Conservation (phyloP, 2,329 filamentous ascomycete species). For the Curvularia lunata region DNA sequence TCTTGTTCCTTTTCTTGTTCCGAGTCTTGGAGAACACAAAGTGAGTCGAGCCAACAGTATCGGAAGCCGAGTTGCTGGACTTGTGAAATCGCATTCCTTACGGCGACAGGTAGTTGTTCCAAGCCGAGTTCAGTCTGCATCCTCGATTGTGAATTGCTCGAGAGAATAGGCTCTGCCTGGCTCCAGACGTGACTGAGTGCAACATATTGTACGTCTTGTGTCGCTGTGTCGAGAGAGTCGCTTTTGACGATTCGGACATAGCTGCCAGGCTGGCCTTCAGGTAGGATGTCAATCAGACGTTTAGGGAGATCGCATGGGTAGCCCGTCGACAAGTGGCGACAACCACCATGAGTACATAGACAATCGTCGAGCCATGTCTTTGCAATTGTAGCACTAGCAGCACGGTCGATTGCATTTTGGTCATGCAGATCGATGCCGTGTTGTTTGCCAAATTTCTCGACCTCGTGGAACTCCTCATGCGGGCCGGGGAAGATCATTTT, state of each 20-base stretch:
- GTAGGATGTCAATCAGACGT: slow-evolving; percentile 41
- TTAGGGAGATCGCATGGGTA: slow-evolving; percentile 33
- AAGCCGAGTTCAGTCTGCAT: slow-evolving; percentile 26
- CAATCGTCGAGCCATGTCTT: slow-evolving; percentile 43
- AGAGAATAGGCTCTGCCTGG: slow-evolving; percentile 28
- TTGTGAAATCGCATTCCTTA: slow-evolving; percentile 39
- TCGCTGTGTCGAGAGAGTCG: slow-evolving; percentile 18
- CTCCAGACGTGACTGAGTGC: slow-evolving; percentile 42
- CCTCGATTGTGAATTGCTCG: slow-evolving; percentile 20
- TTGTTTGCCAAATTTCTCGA: slow-evolving; percentile 33
- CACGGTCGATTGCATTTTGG: slow-evolving; percentile 5
- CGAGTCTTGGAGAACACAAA: slow-evolving; percentile 46
- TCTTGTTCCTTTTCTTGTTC: slow-evolving; percentile 39
- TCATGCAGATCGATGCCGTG: slow-evolving; percentile 19
- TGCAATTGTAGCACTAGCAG: slow-evolving; percentile 20
- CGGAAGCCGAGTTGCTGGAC: slow-evolving; percentile 37
- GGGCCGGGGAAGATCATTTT: slow-evolving; percentile 43
- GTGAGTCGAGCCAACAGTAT: slow-evolving; percentile 45
- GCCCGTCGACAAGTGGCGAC: slow-evolving; percentile 19
- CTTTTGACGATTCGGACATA: slow-evolving; percentile 35
- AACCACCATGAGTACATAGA: slow-evolving; percentile 34
- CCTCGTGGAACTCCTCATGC: slow-evolving; percentile 36
- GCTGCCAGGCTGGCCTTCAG: slow-evolving; percentile 19
- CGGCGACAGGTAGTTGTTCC: slow-evolving; percentile 26
- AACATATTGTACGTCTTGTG: slow-evolving; percentile 29